Conservation (phyloP, 2,329 filamentous ascomycete species). For the Aschersonia sp. region DNA sequence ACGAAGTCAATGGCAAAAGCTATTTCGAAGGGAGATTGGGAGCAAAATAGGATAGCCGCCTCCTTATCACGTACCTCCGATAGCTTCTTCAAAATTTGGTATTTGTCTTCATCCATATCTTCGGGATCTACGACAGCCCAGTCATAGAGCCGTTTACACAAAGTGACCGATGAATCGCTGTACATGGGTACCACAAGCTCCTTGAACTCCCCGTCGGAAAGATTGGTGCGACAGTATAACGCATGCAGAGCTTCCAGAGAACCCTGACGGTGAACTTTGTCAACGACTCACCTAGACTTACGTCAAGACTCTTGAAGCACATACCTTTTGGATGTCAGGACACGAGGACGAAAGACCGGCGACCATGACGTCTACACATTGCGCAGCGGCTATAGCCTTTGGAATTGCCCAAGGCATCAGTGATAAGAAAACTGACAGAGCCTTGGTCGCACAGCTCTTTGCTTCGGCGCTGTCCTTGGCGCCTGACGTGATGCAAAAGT, state of each 20-base stretch:
- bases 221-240: slow-evolving; percentile 61
- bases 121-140: slow-evolving; percentile 70
- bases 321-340: slow-evolving; percentile 59
- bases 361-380: slow-evolving; percentile 57
- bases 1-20: slow-evolving; percentile 2
- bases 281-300: background rate
- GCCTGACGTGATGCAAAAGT: slow-evolving; percentile 54
- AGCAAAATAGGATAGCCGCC: background rate
- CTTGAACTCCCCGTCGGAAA: slow-evolving; percentile 65
- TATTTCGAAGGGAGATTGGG: background rate
- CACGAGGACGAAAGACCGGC: slow-evolving; percentile 56
- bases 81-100: slow-evolving; percentile 84
- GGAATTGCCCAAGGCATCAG: slow-evolving; percentile 80
- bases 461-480: slow-evolving; percentile 51
- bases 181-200: slow-evolving; percentile 71
- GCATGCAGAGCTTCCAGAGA: slow-evolving; percentile 74
- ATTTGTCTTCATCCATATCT: slow-evolving; percentile 82
- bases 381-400: slow-evolving; percentile 59
- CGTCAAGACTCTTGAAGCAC: background rate
- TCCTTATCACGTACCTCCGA: slow-evolving; percentile 52
- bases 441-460: slow-evolving; percentile 58
- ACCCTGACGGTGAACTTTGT: slow-evolving; percentile 32
- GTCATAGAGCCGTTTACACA: slow-evolving; percentile 61
- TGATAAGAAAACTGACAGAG: slow-evolving; percentile 62
- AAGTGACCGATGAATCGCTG: slow-evolving; percentile 50